Percentiles rank a stretch among this genome's conserved stretches.
These are phyloP conservation scores for Trichoderma semiorbis DNA, from an alignment of 2,329 filamentous ascomycete species.

Conservation along the genomic window DNA sequence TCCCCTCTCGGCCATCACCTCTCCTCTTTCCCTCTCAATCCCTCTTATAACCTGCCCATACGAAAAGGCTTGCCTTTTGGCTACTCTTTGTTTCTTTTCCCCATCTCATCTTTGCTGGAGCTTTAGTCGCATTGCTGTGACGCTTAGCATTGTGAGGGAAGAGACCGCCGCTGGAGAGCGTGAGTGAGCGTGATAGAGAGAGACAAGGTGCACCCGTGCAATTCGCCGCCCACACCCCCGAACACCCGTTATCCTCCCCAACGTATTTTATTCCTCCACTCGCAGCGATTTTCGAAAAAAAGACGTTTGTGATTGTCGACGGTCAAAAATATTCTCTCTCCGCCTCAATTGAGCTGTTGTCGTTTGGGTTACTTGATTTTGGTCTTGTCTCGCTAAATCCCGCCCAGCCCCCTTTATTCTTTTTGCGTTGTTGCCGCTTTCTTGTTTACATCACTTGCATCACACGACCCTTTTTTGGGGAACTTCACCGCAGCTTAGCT, in stretches of 20 bases:
- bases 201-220: not conserved
- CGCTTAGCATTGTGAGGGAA: slow-evolving; percentile 1
- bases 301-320: not conserved
- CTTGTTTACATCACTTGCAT: slow-evolving; percentile 6
- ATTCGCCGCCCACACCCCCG: not conserved
- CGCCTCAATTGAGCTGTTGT: slow-evolving; percentile 2
- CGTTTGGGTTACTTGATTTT: not conserved
- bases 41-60: not conserved
- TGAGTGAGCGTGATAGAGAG: not conserved
- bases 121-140: not conserved
- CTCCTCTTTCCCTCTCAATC: not conserved
- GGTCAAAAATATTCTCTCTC: not conserved
- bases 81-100: not conserved
- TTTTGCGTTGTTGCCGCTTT: not conserved
- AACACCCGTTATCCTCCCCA: slow-evolving; percentile 2
- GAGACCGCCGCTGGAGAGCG: not conserved
- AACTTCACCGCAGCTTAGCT: slow-evolving; percentile 14
- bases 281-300: not conserved
- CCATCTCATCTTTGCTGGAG: not conserved
- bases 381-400: not conserved
- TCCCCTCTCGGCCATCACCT: not conserved
- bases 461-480: slow-evolving; percentile 13
- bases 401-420: not conserved
- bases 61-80: not conserved
- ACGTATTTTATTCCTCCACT: not conserved